Percentiles rank a stretch among this genome's conserved stretches.
These are phyloP conservation scores for Malus hybrid DNA, from an alignment of 331 rosid genomes.

Conservation along the genomic window DNA sequence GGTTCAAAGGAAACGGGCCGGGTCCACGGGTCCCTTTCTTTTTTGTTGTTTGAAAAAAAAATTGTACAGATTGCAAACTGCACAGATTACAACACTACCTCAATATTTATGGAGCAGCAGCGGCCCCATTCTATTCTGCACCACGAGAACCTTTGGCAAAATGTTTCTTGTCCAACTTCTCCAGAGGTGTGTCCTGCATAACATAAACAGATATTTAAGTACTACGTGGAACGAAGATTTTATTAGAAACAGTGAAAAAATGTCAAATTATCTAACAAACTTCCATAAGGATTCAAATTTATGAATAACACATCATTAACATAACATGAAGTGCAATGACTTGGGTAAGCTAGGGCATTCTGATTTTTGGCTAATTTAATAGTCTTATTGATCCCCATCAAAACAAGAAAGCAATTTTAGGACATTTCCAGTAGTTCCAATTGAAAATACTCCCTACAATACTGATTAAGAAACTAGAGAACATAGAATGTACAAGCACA, in stretches of 20 bases:
- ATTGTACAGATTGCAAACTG: too few relatives aligned
- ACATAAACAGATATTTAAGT: conserved; percentile 10
- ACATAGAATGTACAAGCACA: too few relatives aligned
- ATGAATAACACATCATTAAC: background rate
- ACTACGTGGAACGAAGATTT: background rate
- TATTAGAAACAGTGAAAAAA: background rate
- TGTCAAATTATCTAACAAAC: background rate
- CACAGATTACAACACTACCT: too few relatives aligned
- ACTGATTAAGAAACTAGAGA: too few relatives aligned
- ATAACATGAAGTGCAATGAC: background rate
- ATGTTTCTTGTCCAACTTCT: conserved; percentile 82
- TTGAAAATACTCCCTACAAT: too few relatives aligned
- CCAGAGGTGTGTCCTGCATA: conserved; percentile 74
- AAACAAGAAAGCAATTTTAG: background rate
- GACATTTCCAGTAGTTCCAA: too few relatives aligned
- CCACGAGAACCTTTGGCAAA: conserved; percentile 61
- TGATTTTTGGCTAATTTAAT: background rate
- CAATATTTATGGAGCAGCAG: conserved; percentile 20
- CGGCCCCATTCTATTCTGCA: conserved; percentile 41
- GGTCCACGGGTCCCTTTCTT: too few relatives aligned
- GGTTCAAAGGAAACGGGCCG: too few relatives aligned
- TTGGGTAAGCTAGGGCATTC: background rate
- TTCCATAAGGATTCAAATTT: background rate
- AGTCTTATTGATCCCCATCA: conserved; percentile 2
- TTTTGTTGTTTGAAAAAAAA: too few relatives aligned